Base-by-base conservation (phyloP, 2,329 filamentous ascomycete genomes). In the Colletotrichum euphorbiae region DNA sequence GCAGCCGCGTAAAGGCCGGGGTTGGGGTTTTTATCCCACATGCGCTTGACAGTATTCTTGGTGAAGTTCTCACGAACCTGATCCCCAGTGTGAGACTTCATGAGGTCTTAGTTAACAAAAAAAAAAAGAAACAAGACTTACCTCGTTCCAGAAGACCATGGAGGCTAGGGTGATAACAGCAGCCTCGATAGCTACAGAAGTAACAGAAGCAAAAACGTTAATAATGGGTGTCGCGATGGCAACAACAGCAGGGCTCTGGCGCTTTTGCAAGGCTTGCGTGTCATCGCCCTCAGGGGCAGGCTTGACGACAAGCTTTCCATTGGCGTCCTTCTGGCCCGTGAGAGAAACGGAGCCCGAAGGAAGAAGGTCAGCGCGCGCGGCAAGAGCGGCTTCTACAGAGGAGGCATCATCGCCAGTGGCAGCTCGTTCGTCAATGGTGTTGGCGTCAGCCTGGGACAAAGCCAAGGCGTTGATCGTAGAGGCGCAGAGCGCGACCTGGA, bases 171-270 rank as follows among this genome's bases (percentile, higher is more conserved):
- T 33, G 33, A 19, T 45, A 33, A 61, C 31, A 31, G 57, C 45
- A 7, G 57, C 33, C 28, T 69, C 48, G 11, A 67, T 58, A 15
- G 68, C 67, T 24, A 60, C 58, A n/a, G 61, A 46, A 51, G 59
- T 55, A 28, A 70, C 13, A 13, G 64, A 45, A 12, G 55, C 56
- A 13, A 50, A 40, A 19, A 40, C 67, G 33, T 57, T 56, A 50
- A 62, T 28, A 12, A 55, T 43, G 33, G 57, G 57, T 12, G 17
- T 33, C 2, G 55, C 57, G 40, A 63, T 48, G 42, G 40, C 56
- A 75, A 77, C 60, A 74, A 79, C 72, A 21, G 59, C 42, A 0
- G 67, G 62, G 9, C 33, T 59, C 9, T 28, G 28, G 24, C 67
- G 67, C 67, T 62, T 66, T 43, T 65, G 62, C 15, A 66, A 21